phyloP scores from a whole-genome alignment of 108 stramenopile genomes.

The Skeletonema tropicum region DNA sequence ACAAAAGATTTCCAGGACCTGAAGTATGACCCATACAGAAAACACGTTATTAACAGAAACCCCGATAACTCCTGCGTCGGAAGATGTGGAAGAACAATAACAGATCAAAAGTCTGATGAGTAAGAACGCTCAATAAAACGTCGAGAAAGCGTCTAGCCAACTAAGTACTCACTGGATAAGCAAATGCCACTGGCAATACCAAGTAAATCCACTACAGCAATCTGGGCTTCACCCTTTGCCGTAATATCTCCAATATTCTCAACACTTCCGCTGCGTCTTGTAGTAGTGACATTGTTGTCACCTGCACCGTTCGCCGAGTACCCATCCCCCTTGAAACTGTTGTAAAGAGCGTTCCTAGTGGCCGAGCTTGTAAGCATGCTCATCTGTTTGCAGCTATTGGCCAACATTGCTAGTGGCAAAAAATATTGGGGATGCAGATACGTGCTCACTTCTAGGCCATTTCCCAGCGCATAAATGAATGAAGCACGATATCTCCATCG shows the following conservation, averaged over 20 bases:
- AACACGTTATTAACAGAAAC: conserved; percentile 64
- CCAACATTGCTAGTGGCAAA: conserved; percentile 85
- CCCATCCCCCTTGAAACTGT: conserved; percentile 67
- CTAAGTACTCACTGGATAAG: conserved; percentile 58
- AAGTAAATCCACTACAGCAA: conserved; percentile 91
- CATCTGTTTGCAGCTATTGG: conserved; percentile 92
- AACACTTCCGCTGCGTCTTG: conserved; percentile 52
- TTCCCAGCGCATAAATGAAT: conserved; percentile 86
- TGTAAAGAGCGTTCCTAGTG: conserved; percentile 92
- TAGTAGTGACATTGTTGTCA: conserved; percentile 4
- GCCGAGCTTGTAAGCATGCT: conserved; percentile 89
- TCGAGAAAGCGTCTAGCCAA: not conserved
- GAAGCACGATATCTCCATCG: conserved; percentile 89
- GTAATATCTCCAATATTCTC: conserved; percentile 97
- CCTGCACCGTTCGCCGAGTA: conserved; percentile 6
- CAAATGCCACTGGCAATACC: conserved; percentile 86
- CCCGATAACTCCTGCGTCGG: conserved; percentile 41
- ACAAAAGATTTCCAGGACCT: conserved; percentile 82
- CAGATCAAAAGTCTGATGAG: not conserved
- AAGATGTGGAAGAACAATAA: not conserved
- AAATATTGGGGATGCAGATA: conserved; percentile 85
- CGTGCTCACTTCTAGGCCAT: conserved; percentile 87
- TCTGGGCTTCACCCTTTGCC: conserved; percentile 96
- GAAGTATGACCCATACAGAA: conserved; percentile 68
- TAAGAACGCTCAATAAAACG: conserved; percentile 4